phyloP scores from a whole-genome alignment of 1,139 yeast genomes.

The Kazachstania sp. region DNA sequence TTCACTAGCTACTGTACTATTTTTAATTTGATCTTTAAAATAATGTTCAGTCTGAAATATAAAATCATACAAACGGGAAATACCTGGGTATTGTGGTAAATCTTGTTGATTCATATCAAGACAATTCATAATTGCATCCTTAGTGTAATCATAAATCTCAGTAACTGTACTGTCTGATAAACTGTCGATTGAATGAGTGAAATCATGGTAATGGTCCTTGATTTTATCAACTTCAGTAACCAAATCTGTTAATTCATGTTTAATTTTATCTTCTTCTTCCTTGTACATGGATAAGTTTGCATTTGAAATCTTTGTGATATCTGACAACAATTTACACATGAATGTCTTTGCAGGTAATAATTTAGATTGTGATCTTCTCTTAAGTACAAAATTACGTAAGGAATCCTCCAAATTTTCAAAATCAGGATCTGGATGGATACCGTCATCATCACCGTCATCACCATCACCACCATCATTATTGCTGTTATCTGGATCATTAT shows the following conservation, averaged over 20 bases:
- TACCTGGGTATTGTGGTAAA: constrained; percentile 51
- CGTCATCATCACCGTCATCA: constrained; percentile 31
- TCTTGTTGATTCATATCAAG: constrained; percentile 55
- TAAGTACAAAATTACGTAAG: constrained; percentile 75
- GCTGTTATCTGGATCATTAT: constrained; percentile 25
- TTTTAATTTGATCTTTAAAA: constrained; percentile 55
- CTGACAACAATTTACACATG: constrained; percentile 57
- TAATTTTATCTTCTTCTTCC: constrained; percentile 40
- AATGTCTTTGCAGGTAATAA: constrained; percentile 88
- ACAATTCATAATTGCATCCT: constrained; percentile 43
- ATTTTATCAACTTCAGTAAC: constrained; percentile 58
- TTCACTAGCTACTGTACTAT: constrained; percentile 61
- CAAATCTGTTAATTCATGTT: constrained; percentile 44
- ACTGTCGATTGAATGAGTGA: constrained; percentile 52
- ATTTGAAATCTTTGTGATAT: constrained; percentile 51
- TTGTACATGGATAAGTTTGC: constrained; percentile 52
- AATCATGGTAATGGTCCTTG: constrained; percentile 43
- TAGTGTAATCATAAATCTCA: constrained; percentile 54
- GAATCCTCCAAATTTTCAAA: constrained; percentile 82
- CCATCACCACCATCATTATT: constrained; percentile 33
- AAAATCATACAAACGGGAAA: constrained; percentile 60
- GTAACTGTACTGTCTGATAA: constrained; percentile 55
- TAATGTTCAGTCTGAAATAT: constrained; percentile 61
- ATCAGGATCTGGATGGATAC: constrained; percentile 42
- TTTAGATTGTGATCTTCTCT: constrained; percentile 82